Evolutionary conservation across 2,329 filamentous ascomycete genomes (phyloP).

Genomic region (Colletotrichum sp.): DNA sequence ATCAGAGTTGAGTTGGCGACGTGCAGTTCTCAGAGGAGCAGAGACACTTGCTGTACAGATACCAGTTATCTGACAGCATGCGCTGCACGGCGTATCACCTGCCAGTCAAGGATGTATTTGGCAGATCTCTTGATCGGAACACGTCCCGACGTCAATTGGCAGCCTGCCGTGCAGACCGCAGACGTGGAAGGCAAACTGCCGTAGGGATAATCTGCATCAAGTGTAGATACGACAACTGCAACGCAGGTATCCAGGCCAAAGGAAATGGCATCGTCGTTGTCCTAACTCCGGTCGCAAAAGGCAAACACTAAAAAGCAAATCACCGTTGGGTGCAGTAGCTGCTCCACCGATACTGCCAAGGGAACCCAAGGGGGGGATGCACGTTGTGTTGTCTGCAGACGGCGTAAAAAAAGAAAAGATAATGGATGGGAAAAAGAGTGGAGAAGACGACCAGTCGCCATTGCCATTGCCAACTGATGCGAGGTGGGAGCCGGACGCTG

Average conservation of each 20-base stretch:
- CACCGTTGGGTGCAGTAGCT: conserved; percentile 2
- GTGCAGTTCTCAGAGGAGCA: not conserved
- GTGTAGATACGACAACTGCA: not conserved
- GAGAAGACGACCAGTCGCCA: not conserved
- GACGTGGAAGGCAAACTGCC: not conserved
- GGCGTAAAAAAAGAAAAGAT: not conserved
- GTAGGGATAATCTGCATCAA: not conserved
- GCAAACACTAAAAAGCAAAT: conserved; percentile 2
- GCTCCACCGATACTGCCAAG: not conserved
- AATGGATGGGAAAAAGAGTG: not conserved
- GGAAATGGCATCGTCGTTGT: not conserved
- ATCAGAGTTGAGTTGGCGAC: not conserved
- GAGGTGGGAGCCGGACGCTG: not conserved
- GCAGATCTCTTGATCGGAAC: not conserved
- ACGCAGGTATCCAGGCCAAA: not conserved
- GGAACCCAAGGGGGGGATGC: not conserved
- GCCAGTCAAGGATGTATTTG: not conserved
- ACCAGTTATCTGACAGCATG: not conserved
- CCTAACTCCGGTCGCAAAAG: not conserved
- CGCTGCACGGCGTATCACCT: not conserved
- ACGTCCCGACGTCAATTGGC: not conserved
- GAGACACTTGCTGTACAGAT: not conserved
- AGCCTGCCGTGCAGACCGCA: not conserved
- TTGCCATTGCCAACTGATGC: not conserved
- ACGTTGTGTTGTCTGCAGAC: not conserved